Conservation (phyloP, 495 filamentous ascomycete genomes). For the Aspergillus saccharolyticus region DNA sequence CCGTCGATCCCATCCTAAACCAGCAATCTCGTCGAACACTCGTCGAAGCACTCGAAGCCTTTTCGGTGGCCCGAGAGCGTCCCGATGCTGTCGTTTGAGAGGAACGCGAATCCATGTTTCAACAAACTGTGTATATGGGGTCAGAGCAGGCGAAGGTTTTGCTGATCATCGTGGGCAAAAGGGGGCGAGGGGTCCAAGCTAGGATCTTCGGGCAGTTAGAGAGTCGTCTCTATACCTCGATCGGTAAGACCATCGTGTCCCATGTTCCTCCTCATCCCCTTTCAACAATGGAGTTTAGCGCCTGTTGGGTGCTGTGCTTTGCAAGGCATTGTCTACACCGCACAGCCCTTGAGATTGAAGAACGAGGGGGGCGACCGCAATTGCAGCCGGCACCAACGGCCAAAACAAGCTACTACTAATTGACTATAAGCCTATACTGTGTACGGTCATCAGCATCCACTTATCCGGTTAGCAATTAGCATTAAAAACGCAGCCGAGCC, state of each 20-base stretch:
- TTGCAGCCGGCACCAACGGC: neutral
- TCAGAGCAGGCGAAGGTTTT: too few relatives aligned
- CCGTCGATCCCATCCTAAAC: constrained; percentile 8
- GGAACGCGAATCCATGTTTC: neutral
- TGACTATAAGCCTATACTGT: too few relatives aligned
- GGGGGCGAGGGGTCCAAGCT: neutral
- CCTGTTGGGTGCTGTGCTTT: neutral
- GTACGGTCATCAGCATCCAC: too few relatives aligned
- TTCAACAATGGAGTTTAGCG: neutral
- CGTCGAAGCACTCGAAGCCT: neutral
- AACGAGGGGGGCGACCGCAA: neutral
- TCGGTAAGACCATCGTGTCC: neutral
- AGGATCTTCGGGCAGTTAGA: neutral
- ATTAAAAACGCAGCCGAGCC: neutral
- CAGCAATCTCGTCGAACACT: constrained; percentile 7
- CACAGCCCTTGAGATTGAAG: neutral
- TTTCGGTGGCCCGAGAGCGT: neutral
- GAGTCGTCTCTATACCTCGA: neutral
- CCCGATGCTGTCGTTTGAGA: too few relatives aligned
- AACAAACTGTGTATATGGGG: neutral
- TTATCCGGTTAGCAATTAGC: too few relatives aligned
- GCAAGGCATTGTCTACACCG: neutral
- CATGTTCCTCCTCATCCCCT: neutral
- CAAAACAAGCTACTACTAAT: neutral
- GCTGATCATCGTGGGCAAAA: neutral